Conservation (phyloP, 805 yeast genomes). For the Nakazawaea ambrosiae region DNA sequence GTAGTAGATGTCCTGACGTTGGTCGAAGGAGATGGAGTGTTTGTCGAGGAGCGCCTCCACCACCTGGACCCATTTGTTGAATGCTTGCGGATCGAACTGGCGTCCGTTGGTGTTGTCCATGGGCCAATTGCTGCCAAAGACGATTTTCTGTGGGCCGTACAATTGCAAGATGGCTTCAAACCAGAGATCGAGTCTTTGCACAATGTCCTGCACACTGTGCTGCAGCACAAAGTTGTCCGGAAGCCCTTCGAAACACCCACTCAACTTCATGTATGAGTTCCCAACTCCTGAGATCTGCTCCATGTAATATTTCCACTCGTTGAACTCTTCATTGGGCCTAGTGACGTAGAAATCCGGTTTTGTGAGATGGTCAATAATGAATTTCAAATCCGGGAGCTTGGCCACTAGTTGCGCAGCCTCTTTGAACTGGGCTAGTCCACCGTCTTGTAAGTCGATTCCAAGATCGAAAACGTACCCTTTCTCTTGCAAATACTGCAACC, state of each 20-base stretch:
- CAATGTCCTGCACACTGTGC: background rate
- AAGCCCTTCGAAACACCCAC: conserved; percentile 27
- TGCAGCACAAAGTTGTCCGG: conserved; percentile 1
- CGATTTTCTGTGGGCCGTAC: conserved; percentile 3
- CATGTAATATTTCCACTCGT: conserved; percentile 7
- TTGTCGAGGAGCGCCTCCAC: conserved; percentile 16
- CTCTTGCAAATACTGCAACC: conserved; percentile 25
- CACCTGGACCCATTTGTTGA: conserved; percentile 20
- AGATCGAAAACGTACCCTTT: conserved; percentile 30
- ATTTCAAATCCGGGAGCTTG: conserved; percentile 21
- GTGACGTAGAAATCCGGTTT: conserved; percentile 9
- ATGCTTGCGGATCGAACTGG: conserved; percentile 4
- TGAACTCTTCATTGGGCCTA: conserved; percentile 2
- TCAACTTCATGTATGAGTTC: conserved; percentile 26
- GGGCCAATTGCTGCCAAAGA: conserved; percentile 11
- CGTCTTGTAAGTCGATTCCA: conserved; percentile 29
- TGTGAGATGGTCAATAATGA: conserved; percentile 20
- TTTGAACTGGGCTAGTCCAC: conserved; percentile 30
- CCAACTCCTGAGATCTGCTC: conserved; percentile 13
- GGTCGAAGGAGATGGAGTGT: conserved; percentile 11
- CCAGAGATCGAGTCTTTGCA: conserved; percentile 1
- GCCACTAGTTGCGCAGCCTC: conserved; percentile 25
- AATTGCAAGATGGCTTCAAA: conserved; percentile 2
- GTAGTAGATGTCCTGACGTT: conserved; percentile 15
- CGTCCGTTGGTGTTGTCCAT: conserved; percentile 10